Conservation (phyloP, 2,329 filamentous ascomycete genomes). For the Sphaerulina populicola region DNA sequence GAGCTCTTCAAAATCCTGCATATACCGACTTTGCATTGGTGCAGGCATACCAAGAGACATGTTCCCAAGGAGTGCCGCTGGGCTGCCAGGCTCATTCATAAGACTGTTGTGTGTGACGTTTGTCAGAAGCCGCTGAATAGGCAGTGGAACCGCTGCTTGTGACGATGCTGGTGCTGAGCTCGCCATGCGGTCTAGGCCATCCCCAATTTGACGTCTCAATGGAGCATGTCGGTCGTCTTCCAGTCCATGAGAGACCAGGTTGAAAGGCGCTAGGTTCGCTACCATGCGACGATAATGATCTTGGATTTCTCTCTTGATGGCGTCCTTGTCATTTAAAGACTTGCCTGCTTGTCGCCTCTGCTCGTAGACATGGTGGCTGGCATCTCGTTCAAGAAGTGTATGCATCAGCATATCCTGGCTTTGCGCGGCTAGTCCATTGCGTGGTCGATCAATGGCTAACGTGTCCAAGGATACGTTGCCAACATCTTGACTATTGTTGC, state of each 20-base stretch:
- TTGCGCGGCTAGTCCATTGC: background rate
- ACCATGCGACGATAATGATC: slow-evolving; percentile 36
- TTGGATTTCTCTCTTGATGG: slow-evolving; percentile 33
- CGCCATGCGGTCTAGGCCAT: slow-evolving; percentile 31
- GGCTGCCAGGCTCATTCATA: slow-evolving; percentile 4
- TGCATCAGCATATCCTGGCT: slow-evolving; percentile 37
- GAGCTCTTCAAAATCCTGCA: slow-evolving; percentile 47
- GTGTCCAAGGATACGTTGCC: slow-evolving; percentile 3
- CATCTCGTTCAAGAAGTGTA: slow-evolving; percentile 40
- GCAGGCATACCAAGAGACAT: slow-evolving; percentile 17
- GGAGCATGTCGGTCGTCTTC: slow-evolving; percentile 31
- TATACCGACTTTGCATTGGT: slow-evolving; percentile 38
- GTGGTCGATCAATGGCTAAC: slow-evolving; percentile 8
- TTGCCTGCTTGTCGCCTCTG: slow-evolving; percentile 18
- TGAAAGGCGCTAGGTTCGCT: slow-evolving; percentile 31
- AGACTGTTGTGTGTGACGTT: slow-evolving; percentile 4
- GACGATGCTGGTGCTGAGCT: slow-evolving; percentile 2
- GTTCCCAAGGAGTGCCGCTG: slow-evolving; percentile 13
- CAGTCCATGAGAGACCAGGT: slow-evolving; percentile 34
- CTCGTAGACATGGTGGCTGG: slow-evolving; percentile 34
- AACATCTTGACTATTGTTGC: slow-evolving; percentile 7
- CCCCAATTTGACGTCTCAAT: slow-evolving; percentile 33
- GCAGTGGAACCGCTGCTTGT: slow-evolving; percentile 9
- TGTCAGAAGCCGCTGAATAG: slow-evolving; percentile 20
- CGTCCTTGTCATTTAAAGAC: slow-evolving; percentile 26